Conservation (phyloP, 805 yeast species). For the Hanseniaspora thailandica region DNA sequence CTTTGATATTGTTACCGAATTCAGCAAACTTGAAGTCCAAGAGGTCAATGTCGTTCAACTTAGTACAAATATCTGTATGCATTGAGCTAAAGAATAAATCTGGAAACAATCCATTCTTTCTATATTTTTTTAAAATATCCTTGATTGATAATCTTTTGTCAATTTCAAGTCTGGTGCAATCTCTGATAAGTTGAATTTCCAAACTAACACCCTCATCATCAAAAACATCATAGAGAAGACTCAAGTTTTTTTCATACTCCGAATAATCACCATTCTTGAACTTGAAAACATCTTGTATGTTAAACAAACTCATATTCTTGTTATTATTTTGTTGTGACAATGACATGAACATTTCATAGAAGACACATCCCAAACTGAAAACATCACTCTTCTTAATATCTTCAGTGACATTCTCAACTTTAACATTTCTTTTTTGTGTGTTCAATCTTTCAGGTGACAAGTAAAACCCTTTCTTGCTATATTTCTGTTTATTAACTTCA, state of each 20-base stretch:
- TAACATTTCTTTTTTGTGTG: conserved; percentile 15
- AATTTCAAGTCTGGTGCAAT: conserved; percentile 60
- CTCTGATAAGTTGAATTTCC: conserved; percentile 34
- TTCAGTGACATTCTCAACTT: conserved; percentile 21
- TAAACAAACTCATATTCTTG: conserved; percentile 66
- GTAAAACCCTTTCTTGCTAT: conserved; percentile 58
- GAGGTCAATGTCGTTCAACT: conserved; percentile 18
- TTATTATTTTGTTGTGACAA: conserved; percentile 41
- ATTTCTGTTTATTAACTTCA: neutral
- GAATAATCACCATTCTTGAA: conserved; percentile 55
- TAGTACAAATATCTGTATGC: conserved; percentile 48
- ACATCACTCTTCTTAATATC: conserved; percentile 55
- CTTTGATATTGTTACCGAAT: neutral
- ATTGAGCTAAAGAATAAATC: conserved; percentile 54
- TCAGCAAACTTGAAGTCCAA: conserved; percentile 4
- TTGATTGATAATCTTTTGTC: conserved; percentile 43
- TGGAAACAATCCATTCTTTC: conserved; percentile 47
- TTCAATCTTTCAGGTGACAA: conserved; percentile 86
- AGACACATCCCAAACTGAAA: conserved; percentile 72
- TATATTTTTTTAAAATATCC: conserved; percentile 41
- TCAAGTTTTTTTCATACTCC: conserved; percentile 32
- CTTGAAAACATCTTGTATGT: conserved; percentile 75
- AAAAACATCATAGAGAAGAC: conserved; percentile 35
- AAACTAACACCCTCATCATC: conserved; percentile 30
- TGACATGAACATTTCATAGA: conserved; percentile 52